Evolutionary conservation across 257 asterid genomes (phyloP).

Genomic region (Solanum tacnaense): DNA sequence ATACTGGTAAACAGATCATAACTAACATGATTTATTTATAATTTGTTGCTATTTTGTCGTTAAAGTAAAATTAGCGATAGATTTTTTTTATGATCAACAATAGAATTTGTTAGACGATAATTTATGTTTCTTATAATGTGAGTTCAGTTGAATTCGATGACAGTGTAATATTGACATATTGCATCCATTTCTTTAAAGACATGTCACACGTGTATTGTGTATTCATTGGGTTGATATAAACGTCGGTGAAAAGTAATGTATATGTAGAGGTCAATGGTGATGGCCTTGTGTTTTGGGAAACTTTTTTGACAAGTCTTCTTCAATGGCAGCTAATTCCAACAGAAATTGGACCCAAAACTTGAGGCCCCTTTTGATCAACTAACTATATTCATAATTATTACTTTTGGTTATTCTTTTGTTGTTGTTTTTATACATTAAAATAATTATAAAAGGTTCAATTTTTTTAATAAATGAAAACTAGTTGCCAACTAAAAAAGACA

Average conservation of each 20-base stretch:
- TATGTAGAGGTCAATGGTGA: background rate
- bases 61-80: accelerated
- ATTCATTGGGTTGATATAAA: background rate
- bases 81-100: background rate
- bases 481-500: background rate
- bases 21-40: too few relatives aligned
- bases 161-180: accelerated
- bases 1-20: background rate
- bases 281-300: background rate
- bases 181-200: accelerated
- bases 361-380: background rate
- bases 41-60: accelerated
- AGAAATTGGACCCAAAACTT: background rate
- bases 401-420: background rate
- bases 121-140: background rate
- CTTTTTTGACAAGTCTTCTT: background rate
- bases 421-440: background rate
- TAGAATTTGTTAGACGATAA: accelerated
- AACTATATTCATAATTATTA: background rate
- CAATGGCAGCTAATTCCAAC: background rate
- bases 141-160: background rate
- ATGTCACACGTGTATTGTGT: accelerated
- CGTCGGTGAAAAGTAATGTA: background rate
- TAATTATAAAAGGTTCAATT: background rate
- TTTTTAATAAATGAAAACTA: background rate